Evolutionary conservation across 495 filamentous ascomycete genomes (phyloP).

Genomic region (Immersiella caudata): DNA sequence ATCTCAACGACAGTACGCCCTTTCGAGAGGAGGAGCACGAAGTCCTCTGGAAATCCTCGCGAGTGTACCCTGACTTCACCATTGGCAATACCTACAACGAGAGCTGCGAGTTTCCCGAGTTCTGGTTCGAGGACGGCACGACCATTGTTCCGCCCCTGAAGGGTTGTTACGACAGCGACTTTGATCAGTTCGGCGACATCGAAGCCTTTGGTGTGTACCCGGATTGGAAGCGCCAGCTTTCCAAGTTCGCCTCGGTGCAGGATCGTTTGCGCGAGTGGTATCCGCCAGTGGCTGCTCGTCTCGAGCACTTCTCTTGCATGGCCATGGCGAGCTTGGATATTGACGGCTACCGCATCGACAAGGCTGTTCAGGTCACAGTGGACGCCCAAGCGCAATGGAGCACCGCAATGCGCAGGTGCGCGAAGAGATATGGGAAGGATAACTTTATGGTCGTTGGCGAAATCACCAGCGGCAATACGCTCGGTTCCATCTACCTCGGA

Average conservation of each 20-base stretch:
- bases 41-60: conserved; percentile 59
- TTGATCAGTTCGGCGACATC: conserved; percentile 70
- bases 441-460: conserved; percentile 70
- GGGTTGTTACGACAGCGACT: conserved; percentile 71
- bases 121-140: conserved; percentile 67
- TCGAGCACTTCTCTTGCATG: conserved; percentile 69
- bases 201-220: conserved; percentile 70
- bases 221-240: conserved; percentile 67
- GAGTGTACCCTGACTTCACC: conserved; percentile 66
- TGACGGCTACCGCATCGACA: conserved; percentile 72
- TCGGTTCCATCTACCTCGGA: conserved; percentile 68
- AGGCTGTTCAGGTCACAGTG: conserved; percentile 66
- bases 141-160: conserved; percentile 53
- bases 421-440: conserved; percentile 56
- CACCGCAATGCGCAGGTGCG: conserved; percentile 58
- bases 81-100: conserved; percentile 60
- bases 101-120: conserved; percentile 64
- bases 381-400: conserved; percentile 65
- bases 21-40: conserved; percentile 61
- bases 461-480: conserved; percentile 64
- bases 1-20: conserved; percentile 62
- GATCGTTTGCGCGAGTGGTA: conserved; percentile 75
- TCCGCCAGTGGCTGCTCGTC: conserved; percentile 59
- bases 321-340: conserved; percentile 66
- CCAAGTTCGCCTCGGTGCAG: conserved; percentile 75